Evolutionary conservation across 306 rosid species (phyloP), one percentile per base, ranked within the genome.

Genomic region (Cucurbita moschata): DNA sequence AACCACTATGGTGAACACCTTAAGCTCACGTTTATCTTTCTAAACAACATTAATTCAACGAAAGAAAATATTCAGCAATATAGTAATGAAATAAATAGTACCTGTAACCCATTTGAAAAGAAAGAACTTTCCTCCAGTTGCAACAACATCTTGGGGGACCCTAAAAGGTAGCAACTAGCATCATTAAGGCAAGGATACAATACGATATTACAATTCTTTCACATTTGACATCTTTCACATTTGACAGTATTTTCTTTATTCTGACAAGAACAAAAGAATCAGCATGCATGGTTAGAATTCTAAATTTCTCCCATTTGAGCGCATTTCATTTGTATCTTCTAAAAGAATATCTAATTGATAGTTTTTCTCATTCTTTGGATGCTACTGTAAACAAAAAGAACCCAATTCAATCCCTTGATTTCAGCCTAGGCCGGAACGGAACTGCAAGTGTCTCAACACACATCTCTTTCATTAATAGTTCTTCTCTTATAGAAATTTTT

Each of bases 61-160:
- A 56, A 57, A 26, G 72, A 10, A 39, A 70, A 53, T 5, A 62
- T 23, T 16, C 46, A 69, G 58, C 9, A 42, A 63, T 35, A 14
- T 14, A 40, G 55, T 57, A 14, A 75, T 78, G 21, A 82, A 37
- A 67, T 26, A 72, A 56, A 58, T 74, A 73, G 47, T 75, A 89
- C 99, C 97, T 82, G 89, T 85, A 50, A 95, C 92, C 99, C 99
- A 95, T 83, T 85, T 95, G 59, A 86, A 83, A 76, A 95, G 81
- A 79, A 47, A 71, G 81, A 97, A 94, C 80, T 86, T 87, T 77
- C 97, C 98, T 49, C 98, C 98, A 3, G 98, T 91, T 13, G 97
- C 97, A 53, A 89, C 91, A 65, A 89, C 92, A 86, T 94, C 97
- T 81, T 94, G 99, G 43, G 99, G 90, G 83, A 94, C 90, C 99